Evolutionary conservation across 2,329 filamentous ascomycete species (phyloP), one percentile per base, ranked within the genome.

Genomic region (Pseudogymnoascus sp.): DNA sequence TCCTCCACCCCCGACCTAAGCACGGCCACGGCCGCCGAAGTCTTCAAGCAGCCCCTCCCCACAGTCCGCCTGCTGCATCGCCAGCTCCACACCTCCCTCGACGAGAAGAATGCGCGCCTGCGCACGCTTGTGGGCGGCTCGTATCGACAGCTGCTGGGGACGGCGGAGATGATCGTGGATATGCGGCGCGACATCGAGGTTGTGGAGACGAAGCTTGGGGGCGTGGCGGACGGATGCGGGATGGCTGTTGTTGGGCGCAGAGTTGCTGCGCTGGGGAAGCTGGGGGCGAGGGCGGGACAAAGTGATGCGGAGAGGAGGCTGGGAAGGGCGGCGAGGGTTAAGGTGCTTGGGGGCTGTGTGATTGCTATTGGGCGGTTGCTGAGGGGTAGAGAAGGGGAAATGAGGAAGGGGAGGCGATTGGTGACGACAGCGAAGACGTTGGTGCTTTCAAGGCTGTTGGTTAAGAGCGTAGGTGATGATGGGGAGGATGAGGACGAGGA

Each of bases 91-190:
- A 77, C 76, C 8, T 78, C 82, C 67, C 80, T 86, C 68, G 84
- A 87, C 66, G 84, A 87, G 72, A 86, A 86, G 69, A 80, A 83
- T 35, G 78, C 77, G 60, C 84, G 84, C 33, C 78, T 88, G 70
- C 84, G 85, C 68, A 85, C 81, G 16, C 82, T 86, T 72, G 85
- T 88, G 65, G 85, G 85, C 67, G 80, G 78, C 64, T 86, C 83
- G 71, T 97, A 97, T 76, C 89, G 93, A 68, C 91, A 94, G 70
- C 85, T 97, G 7, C 85, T 97, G 25, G 90, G 90, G 61, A 97
- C 93, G 0, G 93, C 93, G 62, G 92, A 97, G 76, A 87, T 87
- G n/a, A 97, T 97, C 68, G 89, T 97, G 62, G 83, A 87, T 65
- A 96, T 97, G 91, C 89, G 91, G 68, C 77, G 76, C 40, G 86